A percentile compares a stretch with the other conserved stretches of the same genome.
phyloP scores from a whole-genome alignment of 2,329 filamentous ascomycete genomes.

The Nigrograna mackinnonii region DNA sequence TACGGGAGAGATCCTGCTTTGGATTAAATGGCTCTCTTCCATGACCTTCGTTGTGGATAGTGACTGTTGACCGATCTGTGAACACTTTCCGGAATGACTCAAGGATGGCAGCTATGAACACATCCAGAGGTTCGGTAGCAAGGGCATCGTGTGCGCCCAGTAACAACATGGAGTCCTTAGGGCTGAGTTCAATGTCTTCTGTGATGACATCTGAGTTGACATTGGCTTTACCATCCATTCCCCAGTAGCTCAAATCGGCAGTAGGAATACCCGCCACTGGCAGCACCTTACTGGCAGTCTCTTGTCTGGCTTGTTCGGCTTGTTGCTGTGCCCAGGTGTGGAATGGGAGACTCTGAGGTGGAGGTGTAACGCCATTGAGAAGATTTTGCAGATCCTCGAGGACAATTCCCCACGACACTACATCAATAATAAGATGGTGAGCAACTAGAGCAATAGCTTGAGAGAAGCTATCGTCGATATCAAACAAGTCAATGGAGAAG shows the following conservation, averaged over 20 bases:
- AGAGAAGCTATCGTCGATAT: constrained; percentile 33
- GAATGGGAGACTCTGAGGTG: constrained; percentile 37
- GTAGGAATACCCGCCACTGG: constrained; percentile 27
- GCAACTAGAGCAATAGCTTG: constrained; percentile 41
- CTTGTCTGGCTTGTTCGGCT: constrained; percentile 25
- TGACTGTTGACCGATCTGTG: constrained; percentile 41
- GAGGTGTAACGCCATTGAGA: constrained; percentile 25
- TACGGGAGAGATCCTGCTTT: constrained; percentile 52
- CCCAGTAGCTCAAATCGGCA: constrained; percentile 42
- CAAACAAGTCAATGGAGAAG: constrained; percentile 47
- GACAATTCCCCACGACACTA: constrained; percentile 46
- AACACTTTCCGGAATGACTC: constrained; percentile 51
- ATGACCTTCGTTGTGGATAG: constrained; percentile 54
- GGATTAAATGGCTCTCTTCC: constrained; percentile 51
- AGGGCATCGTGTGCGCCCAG: constrained; percentile 37
- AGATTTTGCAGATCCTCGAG: constrained; percentile 41
- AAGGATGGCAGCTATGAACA: constrained; percentile 37
- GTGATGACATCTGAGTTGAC: constrained; percentile 35
- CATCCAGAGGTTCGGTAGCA: constrained; percentile 39
- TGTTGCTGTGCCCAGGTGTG: constrained; percentile 41
- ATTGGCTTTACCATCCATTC: constrained; percentile 35
- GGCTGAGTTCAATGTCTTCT: constrained; percentile 32
- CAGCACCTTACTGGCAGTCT: constrained; percentile 26
- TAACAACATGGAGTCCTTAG: constrained; percentile 35
- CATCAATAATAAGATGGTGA: constrained; percentile 41